These are phyloP conservation scores for Termitomyces sp. DNA, from an alignment of 768 basidiomycete species.

Conservation along the genomic window DNA sequence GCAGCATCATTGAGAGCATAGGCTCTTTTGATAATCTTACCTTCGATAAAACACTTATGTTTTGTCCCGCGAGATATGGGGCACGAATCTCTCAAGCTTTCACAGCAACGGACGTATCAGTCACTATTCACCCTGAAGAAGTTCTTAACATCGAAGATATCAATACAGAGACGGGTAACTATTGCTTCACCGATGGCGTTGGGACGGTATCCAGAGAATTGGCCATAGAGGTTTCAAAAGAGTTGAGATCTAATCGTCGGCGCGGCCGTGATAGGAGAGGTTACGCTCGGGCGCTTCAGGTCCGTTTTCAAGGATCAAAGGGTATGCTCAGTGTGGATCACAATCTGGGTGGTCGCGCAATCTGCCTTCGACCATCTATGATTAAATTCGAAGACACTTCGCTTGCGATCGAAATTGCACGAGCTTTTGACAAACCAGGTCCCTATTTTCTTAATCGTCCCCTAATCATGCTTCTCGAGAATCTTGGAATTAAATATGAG, in stretches of 20 bases:
- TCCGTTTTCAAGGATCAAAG: conserved; percentile 64
- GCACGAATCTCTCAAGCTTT: conserved; percentile 75
- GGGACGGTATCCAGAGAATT: conserved; percentile 60
- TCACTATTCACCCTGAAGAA: conserved; percentile 47
- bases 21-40: conserved; percentile 51
- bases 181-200: conserved; percentile 69
- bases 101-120: conserved; percentile 65
- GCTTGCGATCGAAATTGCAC: conserved; percentile 58
- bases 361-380: conserved; percentile 61
- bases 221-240: conserved; percentile 47
- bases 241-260: conserved; percentile 36
- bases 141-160: conserved; percentile 42
- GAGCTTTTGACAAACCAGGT: conserved; percentile 60
- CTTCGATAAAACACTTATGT: conserved; percentile 47
- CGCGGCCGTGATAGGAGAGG: conserved; percentile 30
- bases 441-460: conserved; percentile 60
- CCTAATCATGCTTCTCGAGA: conserved; percentile 63
- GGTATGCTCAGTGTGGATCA: conserved; percentile 64
- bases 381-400: conserved; percentile 61
- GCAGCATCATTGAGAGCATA: conserved; percentile 50
- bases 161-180: conserved; percentile 29
- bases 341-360: conserved; percentile 43
- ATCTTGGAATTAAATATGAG: conserved; percentile 54
- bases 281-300: conserved; percentile 53
- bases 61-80: conserved; percentile 67